Evolutionary conservation across 768 basidiomycete genomes (phyloP).

Genomic region (Pholiota conissans): DNA sequence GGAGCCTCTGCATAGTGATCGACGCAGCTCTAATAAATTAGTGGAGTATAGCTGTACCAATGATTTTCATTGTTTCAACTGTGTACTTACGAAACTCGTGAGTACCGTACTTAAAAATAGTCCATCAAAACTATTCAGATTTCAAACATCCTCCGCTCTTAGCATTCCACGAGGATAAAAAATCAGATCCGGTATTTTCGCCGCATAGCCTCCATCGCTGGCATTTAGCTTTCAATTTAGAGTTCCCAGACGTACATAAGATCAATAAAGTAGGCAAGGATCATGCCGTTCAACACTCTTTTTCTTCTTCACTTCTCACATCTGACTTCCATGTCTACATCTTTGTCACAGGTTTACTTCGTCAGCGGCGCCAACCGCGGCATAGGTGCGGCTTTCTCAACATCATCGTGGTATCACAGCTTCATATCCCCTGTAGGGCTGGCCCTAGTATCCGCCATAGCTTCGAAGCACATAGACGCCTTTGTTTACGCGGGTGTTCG

Average conservation of each 20-base stretch:
- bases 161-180: not conserved
- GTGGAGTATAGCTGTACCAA: too few species aligned
- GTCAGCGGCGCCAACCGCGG: not conserved
- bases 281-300: not conserved
- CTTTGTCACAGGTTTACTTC: not conserved
- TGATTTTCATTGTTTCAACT: too few species aligned
- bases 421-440: too few species aligned
- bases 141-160: too few species aligned
- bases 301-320: not conserved
- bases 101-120: too few species aligned
- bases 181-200: not conserved
- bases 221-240: not conserved
- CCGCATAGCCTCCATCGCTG: not conserved
- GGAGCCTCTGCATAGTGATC: too few species aligned
- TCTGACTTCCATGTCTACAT: not conserved
- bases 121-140: too few species aligned
- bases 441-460: not conserved
- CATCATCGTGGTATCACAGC: too few species aligned
- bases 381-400: not conserved
- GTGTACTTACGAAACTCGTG: too few species aligned
- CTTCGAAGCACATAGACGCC: not conserved
- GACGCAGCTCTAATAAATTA: too few species aligned
- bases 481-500: constrained; percentile 1
- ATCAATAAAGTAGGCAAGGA: not conserved
- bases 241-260: not conserved